Base-by-base conservation (phyloP, 2,329 filamentous ascomycete genomes). In the Zasmidium angulare region DNA sequence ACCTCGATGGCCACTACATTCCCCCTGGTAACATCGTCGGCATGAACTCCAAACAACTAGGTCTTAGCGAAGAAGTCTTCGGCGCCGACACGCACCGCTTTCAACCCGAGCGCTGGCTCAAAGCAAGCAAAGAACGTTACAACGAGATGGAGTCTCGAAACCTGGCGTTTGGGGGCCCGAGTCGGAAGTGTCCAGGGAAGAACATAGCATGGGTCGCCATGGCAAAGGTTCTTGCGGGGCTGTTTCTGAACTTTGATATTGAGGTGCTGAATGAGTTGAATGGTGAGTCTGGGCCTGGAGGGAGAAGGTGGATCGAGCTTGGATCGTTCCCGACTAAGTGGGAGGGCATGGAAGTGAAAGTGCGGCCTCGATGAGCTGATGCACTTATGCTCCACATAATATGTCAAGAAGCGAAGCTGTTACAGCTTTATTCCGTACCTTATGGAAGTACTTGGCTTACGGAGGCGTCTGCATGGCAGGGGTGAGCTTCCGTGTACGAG, bases 1-100 rank as follows among this genome's bases (percentile, higher is more conserved):
- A 50, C 2, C 46, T 71, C 2, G 56, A 52, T 17, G 59, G 56
- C 11, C 62, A 65, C 50, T 66, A 59, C 58, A 61, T 71, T 20
- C 68, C 69, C 1, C 57, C 47, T n/a, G 66, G 67, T 19, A 68
- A 63, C 4, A 65, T 61, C 6, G 66, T 68, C 1, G 63, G 61
- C 9, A 60, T 54, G 55, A 61, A 57, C 23, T 56, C 53, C 12
- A 56, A 50, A 50, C 22, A 52, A 2, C 36, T 60, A 10, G 58
- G 47, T 1, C 29, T 53, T 4, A 49, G 50, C 46, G 58, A 55
- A 19, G 21, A 46, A 14, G 46, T 47, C 11, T 47, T 47, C 36
- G 52, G 10, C 10, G 10, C 52, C 14, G 52, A 54, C 23, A 9
- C 52, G 26, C 10, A 46, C 17, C 19, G 20, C 20, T 54, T 47